Evolutionary conservation across 2,329 filamentous ascomycete genomes (phyloP), one percentile per base, ranked within the genome.

Genomic region (Aspergillus ruber): DNA sequence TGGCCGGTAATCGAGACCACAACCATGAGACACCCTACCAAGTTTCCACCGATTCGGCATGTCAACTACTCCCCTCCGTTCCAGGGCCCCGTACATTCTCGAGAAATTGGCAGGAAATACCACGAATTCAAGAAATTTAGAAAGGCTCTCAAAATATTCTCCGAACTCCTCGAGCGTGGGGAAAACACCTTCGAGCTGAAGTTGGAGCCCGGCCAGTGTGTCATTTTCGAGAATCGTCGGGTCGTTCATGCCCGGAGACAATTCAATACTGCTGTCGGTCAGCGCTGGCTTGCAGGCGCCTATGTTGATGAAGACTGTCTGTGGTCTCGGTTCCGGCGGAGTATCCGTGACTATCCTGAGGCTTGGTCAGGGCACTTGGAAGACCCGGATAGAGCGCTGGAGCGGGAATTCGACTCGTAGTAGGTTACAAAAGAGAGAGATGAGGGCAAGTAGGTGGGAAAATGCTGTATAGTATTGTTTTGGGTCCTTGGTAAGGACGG

Each of bases 141-240:
- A 10, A 38, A 52, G 1, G 83, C 82, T 67, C 69, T 81, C 42
- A 51, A 62, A 1, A 76, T 77, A 2, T 89, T 95, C 57, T 76
- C 82, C 43, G 49, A 63, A 0, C 54, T 79, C 0, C 68, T 93
- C 20, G 83, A 88, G 54, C 62, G 73, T 1, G 69, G 76, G 0
- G 62, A 72, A 3, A 80, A 80, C 50, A 68, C 89, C 45, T 85
- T 84, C 60, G 78, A 91, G 72, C 75, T 85, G 49, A 85, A 85
- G 67, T 74, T 96, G 66, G 73, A 82, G 46, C 82, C 86, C 3
- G 93, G 91, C 3, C 87, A 95, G 61, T 95, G 89, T 63, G 90
- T 90, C 10, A 77, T 98, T n/a, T 97, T 98, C 63, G 85, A 95
- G 64, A 97, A 97, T 63, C 72, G 82, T 50, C 78, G 91, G 15